A percentile compares a stretch with the other conserved stretches of the same genome.
Conservation (phyloP, 306 rosid species). For the Potentilla sterilis region DNA sequence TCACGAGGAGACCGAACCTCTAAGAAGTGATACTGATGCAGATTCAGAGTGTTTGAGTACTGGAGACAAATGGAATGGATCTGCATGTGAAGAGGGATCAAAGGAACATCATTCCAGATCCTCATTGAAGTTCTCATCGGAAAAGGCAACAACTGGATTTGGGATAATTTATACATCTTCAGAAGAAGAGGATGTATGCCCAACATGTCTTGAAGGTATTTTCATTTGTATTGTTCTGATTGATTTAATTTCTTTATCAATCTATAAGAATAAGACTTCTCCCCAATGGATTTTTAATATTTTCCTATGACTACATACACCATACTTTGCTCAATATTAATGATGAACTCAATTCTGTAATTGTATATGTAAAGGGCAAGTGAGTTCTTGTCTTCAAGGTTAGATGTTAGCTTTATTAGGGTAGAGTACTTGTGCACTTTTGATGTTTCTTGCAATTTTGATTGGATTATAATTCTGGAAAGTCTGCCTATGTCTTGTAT, state of each 20-base stretch:
- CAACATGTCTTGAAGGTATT: slow-evolving; percentile 96
- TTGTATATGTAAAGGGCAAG: background rate
- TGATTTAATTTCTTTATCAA: slow-evolving; percentile 9
- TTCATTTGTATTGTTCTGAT: slow-evolving; percentile 11
- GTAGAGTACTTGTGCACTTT: background rate
- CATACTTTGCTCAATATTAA: background rate
- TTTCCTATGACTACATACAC: background rate
- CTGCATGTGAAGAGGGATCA: slow-evolving; percentile 69
- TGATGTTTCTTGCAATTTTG: slow-evolving; percentile 11
- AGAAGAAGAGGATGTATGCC: slow-evolving; percentile 94
- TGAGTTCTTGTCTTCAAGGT: background rate
- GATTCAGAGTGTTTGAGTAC: slow-evolving; percentile 60
- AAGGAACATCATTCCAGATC: slow-evolving; percentile 65
- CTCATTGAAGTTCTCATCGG: slow-evolving; percentile 50
- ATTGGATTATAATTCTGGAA: slow-evolving; percentile 17
- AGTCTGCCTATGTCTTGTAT: slow-evolving; percentile 6
- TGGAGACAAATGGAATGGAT: slow-evolving; percentile 73
- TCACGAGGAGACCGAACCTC: slow-evolving; percentile 85
- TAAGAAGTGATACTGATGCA: slow-evolving; percentile 62
- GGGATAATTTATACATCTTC: slow-evolving; percentile 53
- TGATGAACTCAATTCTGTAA: background rate
- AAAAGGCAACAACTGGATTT: slow-evolving; percentile 52
- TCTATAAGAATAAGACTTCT: background rate
- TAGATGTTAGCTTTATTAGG: slow-evolving; percentile 19
- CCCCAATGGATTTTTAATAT: background rate